Evolutionary conservation across 768 basidiomycete species (phyloP).

Genomic region (Boletus pseudo-olivaceus): DNA sequence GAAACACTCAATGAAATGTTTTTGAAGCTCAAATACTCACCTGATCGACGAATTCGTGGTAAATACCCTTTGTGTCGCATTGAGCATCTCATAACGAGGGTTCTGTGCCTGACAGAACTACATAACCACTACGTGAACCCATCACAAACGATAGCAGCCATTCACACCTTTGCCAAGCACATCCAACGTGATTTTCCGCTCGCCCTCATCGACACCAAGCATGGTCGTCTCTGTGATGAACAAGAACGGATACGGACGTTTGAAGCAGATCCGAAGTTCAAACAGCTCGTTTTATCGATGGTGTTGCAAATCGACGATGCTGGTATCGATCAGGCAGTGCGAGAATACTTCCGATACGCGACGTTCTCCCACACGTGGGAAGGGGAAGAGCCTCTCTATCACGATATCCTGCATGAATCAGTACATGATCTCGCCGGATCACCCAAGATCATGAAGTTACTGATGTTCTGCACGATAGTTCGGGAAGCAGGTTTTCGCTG

Average conservation of each 20-base stretch:
- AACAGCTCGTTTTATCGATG: conserved; percentile 17
- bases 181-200: conserved; percentile 9
- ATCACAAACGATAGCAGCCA: neutral
- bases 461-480: conserved; percentile 16
- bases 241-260: conserved; percentile 3
- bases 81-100: neutral
- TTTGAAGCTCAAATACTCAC: neutral
- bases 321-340: conserved; percentile 1
- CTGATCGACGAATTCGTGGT: conserved; percentile 2
- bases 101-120: neutral
- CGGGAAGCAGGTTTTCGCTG: conserved; percentile 16
- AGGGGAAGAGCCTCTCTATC: conserved; percentile 14
- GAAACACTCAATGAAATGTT: conserved; percentile 5
- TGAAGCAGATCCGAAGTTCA: conserved; percentile 9
- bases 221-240: conserved; percentile 14
- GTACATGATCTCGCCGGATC: conserved; percentile 8
- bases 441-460: conserved; percentile 10
- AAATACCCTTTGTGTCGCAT: neutral
- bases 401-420: conserved; percentile 9
- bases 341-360: conserved; percentile 15
- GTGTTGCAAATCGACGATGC: neutral
- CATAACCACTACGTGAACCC: conserved; percentile 1
- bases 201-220: conserved; percentile 12
- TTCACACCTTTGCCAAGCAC: neutral
- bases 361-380: conserved; percentile 27